Evolutionary conservation across 2,329 filamentous ascomycete species (phyloP).

Genomic region (Fusarium pseudoanthophilum): DNA sequence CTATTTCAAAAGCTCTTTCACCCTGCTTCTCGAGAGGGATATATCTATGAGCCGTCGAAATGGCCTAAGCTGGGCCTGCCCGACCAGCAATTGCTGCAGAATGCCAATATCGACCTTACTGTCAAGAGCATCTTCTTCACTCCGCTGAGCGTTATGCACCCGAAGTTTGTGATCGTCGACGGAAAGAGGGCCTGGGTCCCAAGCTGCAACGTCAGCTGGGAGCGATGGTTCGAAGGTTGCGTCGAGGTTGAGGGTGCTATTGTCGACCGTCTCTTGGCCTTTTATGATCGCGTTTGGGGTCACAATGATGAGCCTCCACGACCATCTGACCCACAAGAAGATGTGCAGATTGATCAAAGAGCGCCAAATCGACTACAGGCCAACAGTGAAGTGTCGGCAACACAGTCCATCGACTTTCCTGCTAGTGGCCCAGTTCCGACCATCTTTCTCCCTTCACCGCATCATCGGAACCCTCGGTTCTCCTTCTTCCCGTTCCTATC

Average conservation of each 20-base stretch:
- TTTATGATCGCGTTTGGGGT: constrained; percentile 77
- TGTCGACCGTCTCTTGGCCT: constrained; percentile 70
- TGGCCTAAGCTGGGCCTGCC: constrained; percentile 77
- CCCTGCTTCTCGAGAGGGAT: constrained; percentile 69
- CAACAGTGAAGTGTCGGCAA: constrained; percentile 40
- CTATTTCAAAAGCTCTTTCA: constrained; percentile 80
- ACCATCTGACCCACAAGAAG: not conserved
- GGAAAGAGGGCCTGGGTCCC: constrained; percentile 73
- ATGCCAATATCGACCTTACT: constrained; percentile 71
- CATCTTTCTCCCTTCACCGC: constrained; percentile 77
- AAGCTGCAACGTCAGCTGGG: constrained; percentile 88
- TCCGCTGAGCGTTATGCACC: constrained; percentile 88
- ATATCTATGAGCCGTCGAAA: constrained; percentile 66
- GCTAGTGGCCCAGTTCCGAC: constrained; percentile 56
- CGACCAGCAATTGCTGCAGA: constrained; percentile 58
- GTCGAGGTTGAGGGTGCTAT: constrained; percentile 72
- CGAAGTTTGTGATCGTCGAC: constrained; percentile 83
- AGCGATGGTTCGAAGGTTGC: constrained; percentile 86
- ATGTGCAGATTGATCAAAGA: not conserved
- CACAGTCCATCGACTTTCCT: constrained; percentile 45
- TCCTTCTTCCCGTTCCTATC: constrained; percentile 66
- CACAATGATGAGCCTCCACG: constrained; percentile 20
- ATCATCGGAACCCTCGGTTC: constrained; percentile 75
- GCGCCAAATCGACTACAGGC: not conserved
- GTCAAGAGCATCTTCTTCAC: constrained; percentile 83